Evolutionary conservation across 2,329 filamentous ascomycete genomes (phyloP).

Genomic region (Fusarium globosum): DNA sequence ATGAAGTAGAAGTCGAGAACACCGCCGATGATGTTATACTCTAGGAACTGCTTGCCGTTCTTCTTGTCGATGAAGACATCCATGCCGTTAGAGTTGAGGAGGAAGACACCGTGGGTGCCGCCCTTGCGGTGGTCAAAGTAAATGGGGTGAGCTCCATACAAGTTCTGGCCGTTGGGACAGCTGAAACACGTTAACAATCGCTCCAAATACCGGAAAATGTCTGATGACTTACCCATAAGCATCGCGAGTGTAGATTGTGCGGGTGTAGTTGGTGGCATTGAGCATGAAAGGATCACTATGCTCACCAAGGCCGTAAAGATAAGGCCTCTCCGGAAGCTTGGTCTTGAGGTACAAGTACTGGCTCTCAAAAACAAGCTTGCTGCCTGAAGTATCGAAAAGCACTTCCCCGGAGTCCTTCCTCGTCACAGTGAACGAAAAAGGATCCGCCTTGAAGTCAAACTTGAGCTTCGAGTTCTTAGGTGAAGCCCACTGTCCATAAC

Average conservation of each 20-base stretch:
- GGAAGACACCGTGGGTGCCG: constrained; percentile 73
- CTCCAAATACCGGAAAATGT: too few relatives aligned
- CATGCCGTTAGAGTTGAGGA: constrained; percentile 81
- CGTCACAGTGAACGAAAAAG: constrained; percentile 75
- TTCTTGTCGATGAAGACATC: constrained; percentile 77
- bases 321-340: constrained; percentile 72
- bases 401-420: constrained; percentile 56
- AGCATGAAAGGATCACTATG: constrained; percentile 77
- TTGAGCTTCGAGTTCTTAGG: constrained; percentile 57
- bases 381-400: constrained; percentile 77
- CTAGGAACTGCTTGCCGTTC: constrained; percentile 72
- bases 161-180: constrained; percentile 70
- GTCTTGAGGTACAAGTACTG: constrained; percentile 82
- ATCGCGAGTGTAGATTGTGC: constrained; percentile 71
- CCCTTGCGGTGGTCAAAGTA: constrained; percentile 76
- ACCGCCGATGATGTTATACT: constrained; percentile 83
- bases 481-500: constrained; percentile 38
- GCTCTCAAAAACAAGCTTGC: constrained; percentile 77
- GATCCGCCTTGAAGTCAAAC: constrained; percentile 57
- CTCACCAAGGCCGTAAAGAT: constrained; percentile 83
- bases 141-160: constrained; percentile 80
- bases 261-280: constrained; percentile 69
- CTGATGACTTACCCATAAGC: constrained; percentile 58
- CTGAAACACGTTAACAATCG: background rate
- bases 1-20: constrained; percentile 79